Evolutionary conservation across 2,329 filamentous ascomycete species (phyloP).

Genomic region (Trichophaea hybrida): DNA sequence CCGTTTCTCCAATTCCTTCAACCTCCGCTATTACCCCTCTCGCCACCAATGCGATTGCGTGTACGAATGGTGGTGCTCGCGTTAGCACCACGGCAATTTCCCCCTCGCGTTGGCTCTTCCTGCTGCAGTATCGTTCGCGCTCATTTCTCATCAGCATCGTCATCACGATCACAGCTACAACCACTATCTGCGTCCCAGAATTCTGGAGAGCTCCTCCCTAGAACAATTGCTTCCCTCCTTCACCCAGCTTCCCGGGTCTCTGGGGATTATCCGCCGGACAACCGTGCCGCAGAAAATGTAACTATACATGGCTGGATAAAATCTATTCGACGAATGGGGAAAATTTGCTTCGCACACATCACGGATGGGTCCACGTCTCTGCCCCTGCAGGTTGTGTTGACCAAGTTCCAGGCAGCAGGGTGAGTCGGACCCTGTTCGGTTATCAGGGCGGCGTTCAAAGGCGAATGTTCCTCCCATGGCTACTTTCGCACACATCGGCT

Average conservation of each 20-base stretch:
- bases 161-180: neutral
- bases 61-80: neutral
- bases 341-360: conserved; percentile 65
- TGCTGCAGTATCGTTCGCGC: neutral
- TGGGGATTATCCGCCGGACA: conserved; percentile 23
- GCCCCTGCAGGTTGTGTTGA: conserved; percentile 66
- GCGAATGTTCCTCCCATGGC: neutral
- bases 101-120: neutral
- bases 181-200: neutral
- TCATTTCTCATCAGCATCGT: neutral
- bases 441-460: neutral
- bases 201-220: conserved; percentile 3
- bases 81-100: neutral
- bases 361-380: conserved; percentile 74
- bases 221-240: conserved; percentile 18
- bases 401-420: conserved; percentile 56
- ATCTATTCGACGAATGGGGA: conserved; percentile 76
- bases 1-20: neutral
- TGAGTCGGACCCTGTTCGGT: conserved; percentile 36
- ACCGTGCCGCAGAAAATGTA: conserved; percentile 32
- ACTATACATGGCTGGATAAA: conserved; percentile 65
- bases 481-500: neutral
- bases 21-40: neutral
- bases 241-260: conserved; percentile 1
- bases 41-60: neutral